Percentiles rank a stretch among this genome's conserved stretches.
Conservation (phyloP, 768 basidiomycete species). For the Sporobolomyces phaffii region DNA sequence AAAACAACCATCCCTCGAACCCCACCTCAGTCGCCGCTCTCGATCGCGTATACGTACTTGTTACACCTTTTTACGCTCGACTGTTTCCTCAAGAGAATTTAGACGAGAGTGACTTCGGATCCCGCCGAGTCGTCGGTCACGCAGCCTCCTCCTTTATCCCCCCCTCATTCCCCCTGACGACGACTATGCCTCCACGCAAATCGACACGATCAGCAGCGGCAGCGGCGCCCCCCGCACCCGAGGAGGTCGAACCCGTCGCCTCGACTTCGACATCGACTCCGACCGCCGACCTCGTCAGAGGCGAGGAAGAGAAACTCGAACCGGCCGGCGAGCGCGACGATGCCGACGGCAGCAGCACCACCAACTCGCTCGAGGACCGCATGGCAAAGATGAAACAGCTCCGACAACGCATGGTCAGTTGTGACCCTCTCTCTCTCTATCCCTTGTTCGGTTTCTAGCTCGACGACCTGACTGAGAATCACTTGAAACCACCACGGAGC, state of each 20-base stretch:
- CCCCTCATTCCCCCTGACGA: neutral
- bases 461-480: neutral
- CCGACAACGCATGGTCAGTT: constrained; percentile 70
- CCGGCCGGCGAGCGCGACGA: neutral
- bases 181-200: constrained; percentile 21
- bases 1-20: too few species aligned
- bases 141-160: too few species aligned
- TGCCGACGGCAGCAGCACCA: neutral
- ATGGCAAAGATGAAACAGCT: constrained; percentile 71
- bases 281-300: neutral
- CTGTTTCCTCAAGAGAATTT: too few species aligned
- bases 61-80: too few species aligned
- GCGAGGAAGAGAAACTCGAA: constrained; percentile 21
- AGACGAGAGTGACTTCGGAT: too few species aligned
- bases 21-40: too few species aligned
- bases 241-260: constrained; percentile 15
- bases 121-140: too few species aligned
- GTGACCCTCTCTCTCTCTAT: constrained; percentile 6
- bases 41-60: too few species aligned
- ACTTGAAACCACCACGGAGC: too few species aligned
- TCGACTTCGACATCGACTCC: too few species aligned
- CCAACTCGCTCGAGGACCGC: constrained; percentile 59
- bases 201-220: neutral
- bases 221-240: constrained; percentile 11
- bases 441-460: constrained; percentile 10